Conservation (phyloP, 1,139 yeast species). For the Wickerhamomyces sp. region DNA sequence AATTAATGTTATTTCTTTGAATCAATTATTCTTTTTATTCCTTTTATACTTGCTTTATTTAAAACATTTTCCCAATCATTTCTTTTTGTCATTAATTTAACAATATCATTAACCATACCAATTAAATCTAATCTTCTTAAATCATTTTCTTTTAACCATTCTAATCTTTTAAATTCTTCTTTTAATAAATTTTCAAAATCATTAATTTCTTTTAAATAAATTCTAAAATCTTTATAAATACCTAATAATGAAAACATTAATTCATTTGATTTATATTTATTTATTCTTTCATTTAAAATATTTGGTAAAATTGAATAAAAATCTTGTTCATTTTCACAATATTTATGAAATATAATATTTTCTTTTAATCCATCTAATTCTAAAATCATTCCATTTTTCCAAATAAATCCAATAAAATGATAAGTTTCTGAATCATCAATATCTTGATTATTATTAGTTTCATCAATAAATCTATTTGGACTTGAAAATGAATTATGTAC, state of each 20-base stretch:
- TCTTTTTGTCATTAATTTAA: slow-evolving; percentile 35
- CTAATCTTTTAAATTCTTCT: slow-evolving; percentile 33
- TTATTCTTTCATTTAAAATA: slow-evolving; percentile 43
- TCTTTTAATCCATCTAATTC: slow-evolving; percentile 64
- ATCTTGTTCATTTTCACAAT: slow-evolving; percentile 35
- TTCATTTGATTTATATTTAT: slow-evolving; percentile 42
- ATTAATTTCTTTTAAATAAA: slow-evolving; percentile 32
- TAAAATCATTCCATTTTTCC: slow-evolving; percentile 44
- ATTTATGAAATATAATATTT: slow-evolving; percentile 53
- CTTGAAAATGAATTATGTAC: slow-evolving; percentile 63
- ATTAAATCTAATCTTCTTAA: slow-evolving; percentile 54
- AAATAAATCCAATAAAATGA: slow-evolving; percentile 58
- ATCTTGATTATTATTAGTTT: slow-evolving; percentile 27
- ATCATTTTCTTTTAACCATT: slow-evolving; percentile 37
- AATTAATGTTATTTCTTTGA: background rate
- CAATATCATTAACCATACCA: slow-evolving; percentile 45
- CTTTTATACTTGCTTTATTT: slow-evolving; percentile 23
- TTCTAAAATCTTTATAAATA: slow-evolving; percentile 47
- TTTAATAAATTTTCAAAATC: slow-evolving; percentile 32
- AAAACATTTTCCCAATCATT: slow-evolving; percentile 40
- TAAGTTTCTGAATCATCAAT: slow-evolving; percentile 49
- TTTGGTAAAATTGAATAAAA: slow-evolving; percentile 40
- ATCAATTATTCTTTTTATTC: background rate
- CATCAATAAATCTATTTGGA: slow-evolving; percentile 49
- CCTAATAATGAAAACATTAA: slow-evolving; percentile 58